Conservation (phyloP, 768 basidiomycete species). For the Trametes cubensis region DNA sequence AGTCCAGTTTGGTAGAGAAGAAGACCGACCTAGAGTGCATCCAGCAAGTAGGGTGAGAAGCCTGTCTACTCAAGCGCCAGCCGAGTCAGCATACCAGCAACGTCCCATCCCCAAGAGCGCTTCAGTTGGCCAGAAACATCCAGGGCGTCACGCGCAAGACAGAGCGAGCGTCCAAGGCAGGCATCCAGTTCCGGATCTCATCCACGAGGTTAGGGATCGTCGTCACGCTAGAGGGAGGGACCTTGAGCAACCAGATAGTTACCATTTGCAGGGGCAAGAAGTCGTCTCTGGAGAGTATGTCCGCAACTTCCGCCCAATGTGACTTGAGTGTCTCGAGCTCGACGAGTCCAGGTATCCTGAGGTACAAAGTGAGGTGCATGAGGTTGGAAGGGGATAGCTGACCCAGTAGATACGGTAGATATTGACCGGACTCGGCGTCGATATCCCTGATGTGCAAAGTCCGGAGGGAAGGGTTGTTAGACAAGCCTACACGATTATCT, state of each 20-base stretch:
- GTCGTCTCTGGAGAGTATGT: not conserved
- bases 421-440: not conserved
- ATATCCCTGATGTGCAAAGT: conserved; percentile 11
- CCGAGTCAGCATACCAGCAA: conserved; percentile 6
- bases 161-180: not conserved
- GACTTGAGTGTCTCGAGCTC: not conserved
- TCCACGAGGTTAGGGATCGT: not conserved
- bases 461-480: conserved; percentile 5
- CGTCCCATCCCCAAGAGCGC: not conserved
- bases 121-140: conserved; percentile 2
- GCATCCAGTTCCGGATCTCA: conserved; percentile 9
- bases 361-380: not conserved
- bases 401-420: not conserved
- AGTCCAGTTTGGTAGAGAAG: not conserved
- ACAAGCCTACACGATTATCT: not conserved
- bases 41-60: conserved; percentile 2
- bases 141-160: conserved; percentile 14
- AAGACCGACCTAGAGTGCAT: conserved; percentile 1
- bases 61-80: conserved; percentile 3
- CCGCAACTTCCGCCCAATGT: not conserved
- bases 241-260: conserved; percentile 12
- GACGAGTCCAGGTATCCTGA: not conserved
- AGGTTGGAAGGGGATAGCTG: not conserved
- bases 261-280: conserved; percentile 6
- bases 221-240: conserved; percentile 1